Conservation (phyloP, 2,329 filamentous ascomycete species). For the Chaetomiaceae sp. region DNA sequence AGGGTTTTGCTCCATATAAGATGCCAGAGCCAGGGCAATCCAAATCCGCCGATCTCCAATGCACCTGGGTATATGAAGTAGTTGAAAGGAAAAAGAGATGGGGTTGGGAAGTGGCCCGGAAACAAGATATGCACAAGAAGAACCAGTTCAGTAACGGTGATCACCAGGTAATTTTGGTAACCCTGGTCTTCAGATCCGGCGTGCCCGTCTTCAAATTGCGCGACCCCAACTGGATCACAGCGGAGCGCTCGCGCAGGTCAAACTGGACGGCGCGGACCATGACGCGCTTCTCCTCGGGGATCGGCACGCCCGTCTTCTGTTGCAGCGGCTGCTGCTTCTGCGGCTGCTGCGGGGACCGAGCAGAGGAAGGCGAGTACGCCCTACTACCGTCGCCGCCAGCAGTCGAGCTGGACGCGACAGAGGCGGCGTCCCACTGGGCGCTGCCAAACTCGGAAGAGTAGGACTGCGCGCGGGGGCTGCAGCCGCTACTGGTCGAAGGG, state of each 20-base stretch:
- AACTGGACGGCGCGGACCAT: constrained; percentile 54
- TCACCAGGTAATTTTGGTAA: constrained; percentile 42
- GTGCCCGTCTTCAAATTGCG: constrained; percentile 42
- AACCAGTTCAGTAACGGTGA: neutral
- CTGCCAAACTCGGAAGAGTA: constrained; percentile 15
- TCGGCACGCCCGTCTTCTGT: too few species aligned
- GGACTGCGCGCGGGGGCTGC: constrained; percentile 25
- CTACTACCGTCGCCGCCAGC: neutral
- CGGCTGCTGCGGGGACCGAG: neutral
- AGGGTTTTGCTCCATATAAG: neutral
- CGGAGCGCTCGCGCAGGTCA: constrained; percentile 45
- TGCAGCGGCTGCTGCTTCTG: constrained; percentile 18
- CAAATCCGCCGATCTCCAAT: neutral
- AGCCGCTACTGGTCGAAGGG: constrained; percentile 24
- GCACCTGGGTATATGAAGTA: neutral
- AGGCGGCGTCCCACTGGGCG: neutral
- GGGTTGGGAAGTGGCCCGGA: neutral
- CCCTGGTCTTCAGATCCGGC: constrained; percentile 42
- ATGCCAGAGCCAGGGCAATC: neutral
- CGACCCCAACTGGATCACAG: constrained; percentile 48
- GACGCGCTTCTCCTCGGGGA: constrained; percentile 49
- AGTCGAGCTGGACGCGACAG: neutral
- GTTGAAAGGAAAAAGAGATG: neutral
- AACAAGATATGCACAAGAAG: neutral
- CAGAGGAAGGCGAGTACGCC: neutral